Base-by-base conservation (phyloP, 257 asterid species). In the Parsonsia alboflavescens region DNA sequence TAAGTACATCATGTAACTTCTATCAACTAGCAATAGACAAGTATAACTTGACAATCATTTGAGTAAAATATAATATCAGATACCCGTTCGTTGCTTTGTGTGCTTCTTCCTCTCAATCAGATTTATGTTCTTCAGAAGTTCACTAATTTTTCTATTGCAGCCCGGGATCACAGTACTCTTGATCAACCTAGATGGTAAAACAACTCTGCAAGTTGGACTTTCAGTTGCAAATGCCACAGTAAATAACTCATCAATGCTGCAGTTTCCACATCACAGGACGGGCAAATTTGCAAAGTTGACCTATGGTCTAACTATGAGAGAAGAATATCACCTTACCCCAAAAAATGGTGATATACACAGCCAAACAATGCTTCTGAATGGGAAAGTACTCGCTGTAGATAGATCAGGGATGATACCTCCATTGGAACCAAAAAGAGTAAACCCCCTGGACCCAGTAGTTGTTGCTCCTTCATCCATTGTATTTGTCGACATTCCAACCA, bases 251-350 rank as follows among this genome's bases (percentile, higher is more conserved):
- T 10, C 78, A 56, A 71, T 44, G 56, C 19, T 16, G 50, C 62
- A 21, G 42, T 26, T 65, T 70, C 67, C 58, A 22, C 70, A 72
- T 26, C 74, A 69, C 70, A 36, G 76, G 48, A 65, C 62, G 54
- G 73, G 82, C 36, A 69, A 71, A 42, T 72, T 77, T 28, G 13
- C 73, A 2, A 66, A 11, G 76, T 10, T 62, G 10, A 54, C 44
- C 6, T 62, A 17, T n/a, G 30, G 58, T 13, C 17, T 33, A 24
- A 77, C 52, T 42, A 50, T 24, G 69, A 72, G 82, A 65, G 64
- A 75, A 76, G 98, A 93, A 64, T 93, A 91, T 81, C 97, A 91
- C 74, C 80, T 90, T 44, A 87, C 94, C 33, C 91, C 93, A 61
- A 77, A 87, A 74, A 84, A 85, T 49, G 90, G 96, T 17, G 85